phyloP scores from a whole-genome alignment of 495 filamentous ascomycete species.

The Evansstolkia leycettana region DNA sequence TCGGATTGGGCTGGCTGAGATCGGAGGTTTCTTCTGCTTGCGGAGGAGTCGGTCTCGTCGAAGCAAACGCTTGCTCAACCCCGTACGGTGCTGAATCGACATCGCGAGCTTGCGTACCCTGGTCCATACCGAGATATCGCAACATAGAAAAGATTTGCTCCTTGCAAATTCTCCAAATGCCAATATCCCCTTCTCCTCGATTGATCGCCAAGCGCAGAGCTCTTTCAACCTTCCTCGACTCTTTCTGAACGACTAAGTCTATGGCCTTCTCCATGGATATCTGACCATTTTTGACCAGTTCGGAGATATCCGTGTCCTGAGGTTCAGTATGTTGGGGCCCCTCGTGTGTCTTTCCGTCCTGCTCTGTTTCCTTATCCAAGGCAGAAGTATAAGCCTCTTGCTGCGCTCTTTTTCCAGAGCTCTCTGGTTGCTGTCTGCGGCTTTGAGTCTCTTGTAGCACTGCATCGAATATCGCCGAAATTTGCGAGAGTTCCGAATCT shows the following conservation, averaged over 20 bases:
- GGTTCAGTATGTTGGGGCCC: slow-evolving; percentile 2
- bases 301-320: slow-evolving; percentile 13
- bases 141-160: slow-evolving; percentile 56
- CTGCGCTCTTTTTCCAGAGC: neutral
- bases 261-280: slow-evolving; percentile 15
- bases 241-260: slow-evolving; percentile 15
- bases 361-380: slow-evolving; percentile 1
- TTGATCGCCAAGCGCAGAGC: slow-evolving; percentile 17
- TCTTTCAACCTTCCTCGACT: slow-evolving; percentile 14
- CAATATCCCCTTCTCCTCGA: slow-evolving; percentile 45
- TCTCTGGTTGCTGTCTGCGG: neutral
- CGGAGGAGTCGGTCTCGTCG: no score
- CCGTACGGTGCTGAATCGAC: no score
- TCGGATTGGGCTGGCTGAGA: slow-evolving; percentile 3
- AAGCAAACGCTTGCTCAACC: no score
- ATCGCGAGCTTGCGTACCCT: neutral
- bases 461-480: slow-evolving; percentile 18
- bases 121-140: slow-evolving; percentile 19
- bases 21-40: neutral
- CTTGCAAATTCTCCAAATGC: slow-evolving; percentile 61
- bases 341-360: neutral
- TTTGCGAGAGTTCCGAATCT: slow-evolving; percentile 14
- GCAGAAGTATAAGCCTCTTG: neutral
- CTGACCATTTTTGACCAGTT: slow-evolving; percentile 4
- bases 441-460: slow-evolving; percentile 11